A percentile compares a stretch with the other conserved stretches of the same genome.
Conservation (phyloP, 2,329 filamentous ascomycete species). For the Macrophomina pseudophaseolina region DNA sequence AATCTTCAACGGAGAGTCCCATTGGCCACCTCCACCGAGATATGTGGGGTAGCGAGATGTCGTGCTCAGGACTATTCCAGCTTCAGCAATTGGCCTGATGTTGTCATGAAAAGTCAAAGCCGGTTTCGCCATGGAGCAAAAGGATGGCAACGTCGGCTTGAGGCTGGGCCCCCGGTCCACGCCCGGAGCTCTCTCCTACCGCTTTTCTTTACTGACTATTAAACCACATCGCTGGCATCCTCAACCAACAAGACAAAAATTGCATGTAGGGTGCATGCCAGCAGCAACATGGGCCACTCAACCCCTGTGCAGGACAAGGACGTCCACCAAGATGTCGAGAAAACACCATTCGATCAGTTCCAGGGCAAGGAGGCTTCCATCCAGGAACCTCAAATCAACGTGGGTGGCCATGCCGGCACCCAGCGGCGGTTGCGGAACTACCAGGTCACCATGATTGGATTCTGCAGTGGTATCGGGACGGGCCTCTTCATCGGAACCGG, state of each 20-base stretch:
- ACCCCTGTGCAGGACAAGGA: neutral
- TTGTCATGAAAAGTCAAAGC: neutral
- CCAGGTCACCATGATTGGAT: constrained; percentile 30
- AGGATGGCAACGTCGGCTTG: too few species aligned
- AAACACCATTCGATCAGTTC: neutral
- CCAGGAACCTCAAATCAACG: constrained; percentile 14
- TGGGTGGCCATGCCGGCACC: constrained; percentile 12
- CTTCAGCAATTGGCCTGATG: neutral
- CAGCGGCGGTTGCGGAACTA: constrained; percentile 15
- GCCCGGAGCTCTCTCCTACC: neutral
- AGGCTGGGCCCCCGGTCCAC: too few species aligned
- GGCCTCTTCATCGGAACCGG: constrained; percentile 84
- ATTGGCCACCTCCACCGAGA: neutral
- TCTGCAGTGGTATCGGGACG: constrained; percentile 43
- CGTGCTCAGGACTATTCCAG: constrained; percentile 2
- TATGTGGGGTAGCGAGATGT: neutral
- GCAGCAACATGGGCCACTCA: neutral
- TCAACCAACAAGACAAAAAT: too few species aligned
- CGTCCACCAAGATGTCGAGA: neutral
- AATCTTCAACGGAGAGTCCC: neutral
- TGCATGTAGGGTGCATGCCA: too few species aligned
- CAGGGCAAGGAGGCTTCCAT: constrained; percentile 11
- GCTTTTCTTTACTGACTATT: too few species aligned
- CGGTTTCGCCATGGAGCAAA: neutral
- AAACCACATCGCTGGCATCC: too few species aligned